Conservation (phyloP, 345 rosid genomes). For the Noccaea bulbosa region DNA sequence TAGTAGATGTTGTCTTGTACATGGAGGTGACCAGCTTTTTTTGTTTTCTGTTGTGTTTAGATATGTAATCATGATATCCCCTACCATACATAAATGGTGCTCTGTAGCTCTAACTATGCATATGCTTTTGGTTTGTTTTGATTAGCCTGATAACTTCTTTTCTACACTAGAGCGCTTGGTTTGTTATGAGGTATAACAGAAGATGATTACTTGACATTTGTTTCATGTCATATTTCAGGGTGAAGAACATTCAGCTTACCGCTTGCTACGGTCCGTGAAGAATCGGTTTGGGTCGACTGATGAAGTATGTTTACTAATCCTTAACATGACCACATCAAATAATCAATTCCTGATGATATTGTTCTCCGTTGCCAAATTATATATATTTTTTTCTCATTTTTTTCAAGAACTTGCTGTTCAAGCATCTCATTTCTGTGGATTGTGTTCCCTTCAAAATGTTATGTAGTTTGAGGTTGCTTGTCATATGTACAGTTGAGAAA, state of each 20-base stretch:
- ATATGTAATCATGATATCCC: constrained; percentile 15
- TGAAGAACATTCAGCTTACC: constrained; percentile 80
- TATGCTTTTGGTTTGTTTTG: constrained; percentile 20
- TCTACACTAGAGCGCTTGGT: neutral
- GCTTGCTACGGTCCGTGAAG: constrained; percentile 91
- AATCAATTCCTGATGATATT: constrained; percentile 1
- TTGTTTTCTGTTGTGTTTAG: constrained; percentile 30
- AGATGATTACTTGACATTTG: neutral
- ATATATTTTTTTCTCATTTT: neutral
- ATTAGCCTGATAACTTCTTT: constrained; percentile 18
- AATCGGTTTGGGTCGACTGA: constrained; percentile 94
- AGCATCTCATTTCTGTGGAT: constrained; percentile 11
- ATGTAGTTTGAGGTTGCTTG: constrained; percentile 14
- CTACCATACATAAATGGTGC: neutral
- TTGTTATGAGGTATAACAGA: constrained; percentile 16
- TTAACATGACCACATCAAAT: constrained; percentile 4
- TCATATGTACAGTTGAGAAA: neutral
- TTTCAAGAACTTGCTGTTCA: constrained; percentile 2
- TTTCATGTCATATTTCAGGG: constrained; percentile 56
- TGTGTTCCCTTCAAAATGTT: constrained; percentile 20
- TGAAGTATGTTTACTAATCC: constrained; percentile 60
- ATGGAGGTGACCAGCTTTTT: constrained; percentile 75
- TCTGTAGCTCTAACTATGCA: neutral
- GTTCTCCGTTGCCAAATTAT: neutral
- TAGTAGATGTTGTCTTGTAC: constrained; percentile 93